Base-by-base conservation (phyloP, 208 protist genomes). In the Wallacemonas sp. region DNA sequence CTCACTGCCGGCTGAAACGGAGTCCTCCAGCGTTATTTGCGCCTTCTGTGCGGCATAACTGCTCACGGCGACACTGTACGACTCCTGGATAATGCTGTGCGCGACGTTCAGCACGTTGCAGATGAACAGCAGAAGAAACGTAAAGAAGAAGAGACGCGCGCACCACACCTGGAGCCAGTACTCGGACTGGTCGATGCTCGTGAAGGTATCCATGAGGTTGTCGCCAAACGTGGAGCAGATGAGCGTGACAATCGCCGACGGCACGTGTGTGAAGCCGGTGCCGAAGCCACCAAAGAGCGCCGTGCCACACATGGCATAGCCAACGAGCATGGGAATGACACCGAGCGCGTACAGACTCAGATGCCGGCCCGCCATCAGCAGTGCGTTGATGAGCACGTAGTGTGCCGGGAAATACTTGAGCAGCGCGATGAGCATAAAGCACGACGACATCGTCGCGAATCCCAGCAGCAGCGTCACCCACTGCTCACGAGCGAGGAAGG, bases 51-150 rank as follows among this genome's bases (percentile, higher is more conserved):
- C 77, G n/a, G 57, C 60, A 26, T 71, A 33, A 27, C 54, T 75
- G 44, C 64, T 61, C 23, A 72, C 49, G 14, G 68, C 55, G 38
- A 80, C 68, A 24, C 54, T 76, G 61, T 83, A 83, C n/a, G 83
- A 89, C 48, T 85, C 76, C 52, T 89, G 79, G 48, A 85, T 80
- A 39, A 89, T 83, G 52, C 73, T 89, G 62, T 81, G 73, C 5
- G 83, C 83, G 17, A 89, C 74, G 72, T 72, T 83, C 48, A 85
- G 71, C 14, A 85, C 74, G 54, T 70, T 89, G 55, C 79, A 85
- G 52, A 89, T 79, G 63, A 85, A 85, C 32, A 89, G 69, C 2
- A 70, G 44, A 5, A 89, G 62, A 49, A 85, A 89, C 11, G 74
- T 80, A 24, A 68, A 34, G 36, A 89, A 66, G 52, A 85, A 89